These are phyloP conservation scores for Quercus parvula DNA, from an alignment of 306 rosid species.

Conservation along the genomic window DNA sequence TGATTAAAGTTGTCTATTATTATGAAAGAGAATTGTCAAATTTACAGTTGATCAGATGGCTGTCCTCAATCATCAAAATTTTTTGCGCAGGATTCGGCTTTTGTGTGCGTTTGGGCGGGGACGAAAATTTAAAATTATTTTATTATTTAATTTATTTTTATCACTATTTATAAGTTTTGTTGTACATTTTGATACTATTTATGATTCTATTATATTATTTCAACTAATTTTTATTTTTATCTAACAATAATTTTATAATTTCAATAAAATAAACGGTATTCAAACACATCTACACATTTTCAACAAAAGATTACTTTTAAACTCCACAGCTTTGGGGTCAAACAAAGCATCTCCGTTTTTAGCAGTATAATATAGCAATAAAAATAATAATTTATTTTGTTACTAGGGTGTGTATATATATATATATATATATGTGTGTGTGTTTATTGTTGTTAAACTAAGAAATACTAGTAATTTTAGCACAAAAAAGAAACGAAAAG, in stretches of 20 bases:
- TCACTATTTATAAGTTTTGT: no score
- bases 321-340: not conserved
- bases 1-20: not conserved
- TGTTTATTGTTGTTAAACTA: not conserved
- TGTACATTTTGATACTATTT: no score
- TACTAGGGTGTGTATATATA: not conserved
- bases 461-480: not conserved
- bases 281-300: not conserved
- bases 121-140: no score
- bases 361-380: no score
- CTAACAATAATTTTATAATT: no score
- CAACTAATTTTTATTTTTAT: fast-evolving
- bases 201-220: no score
- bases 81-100: not conserved
- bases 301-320: not conserved
- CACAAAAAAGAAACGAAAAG: no score
- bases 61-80: not conserved
- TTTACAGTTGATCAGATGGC: not conserved
- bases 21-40: not conserved
- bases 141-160: no score
- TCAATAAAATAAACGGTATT: fast-evolving
- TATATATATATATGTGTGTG: no score
- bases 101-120: fast-evolving
- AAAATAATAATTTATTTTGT: no score
- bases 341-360: not conserved